Conservation (phyloP, 192 early-diverging fungal genomes). For the Paraglomus occultum region DNA sequence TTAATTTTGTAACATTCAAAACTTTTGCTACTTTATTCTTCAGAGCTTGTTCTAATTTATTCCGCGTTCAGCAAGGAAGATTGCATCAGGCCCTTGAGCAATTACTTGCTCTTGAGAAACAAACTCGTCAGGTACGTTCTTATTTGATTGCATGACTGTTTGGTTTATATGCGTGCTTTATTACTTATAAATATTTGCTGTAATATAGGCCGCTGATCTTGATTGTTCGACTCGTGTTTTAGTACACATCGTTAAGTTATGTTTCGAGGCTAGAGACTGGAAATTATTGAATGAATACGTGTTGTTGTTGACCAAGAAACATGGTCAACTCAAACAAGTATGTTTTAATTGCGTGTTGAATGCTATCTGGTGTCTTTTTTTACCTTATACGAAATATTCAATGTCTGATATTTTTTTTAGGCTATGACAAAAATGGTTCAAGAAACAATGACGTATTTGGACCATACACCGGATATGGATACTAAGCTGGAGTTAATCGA, state of each 20-base stretch:
- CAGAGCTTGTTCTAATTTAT: neutral
- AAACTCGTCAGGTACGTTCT: slow-evolving; percentile 77
- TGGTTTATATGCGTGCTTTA: neutral
- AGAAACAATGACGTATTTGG: slow-evolving; percentile 84
- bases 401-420: slow-evolving; percentile 42
- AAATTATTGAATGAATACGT: slow-evolving; percentile 91
- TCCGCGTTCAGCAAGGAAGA: slow-evolving; percentile 55
- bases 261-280: slow-evolving; percentile 75
- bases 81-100: slow-evolving; percentile 86
- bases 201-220: slow-evolving; percentile 74
- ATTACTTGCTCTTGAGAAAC: slow-evolving; percentile 87
- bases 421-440: slow-evolving; percentile 96
- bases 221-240: slow-evolving; percentile 87
- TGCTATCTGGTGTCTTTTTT: slow-evolving; percentile 1
- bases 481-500: slow-evolving; percentile 92
- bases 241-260: slow-evolving; percentile 73
- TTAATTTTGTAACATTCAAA: neutral
- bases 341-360: neutral
- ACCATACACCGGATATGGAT: slow-evolving; percentile 77
- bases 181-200: neutral
- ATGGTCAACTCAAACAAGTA: slow-evolving; percentile 89
- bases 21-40: neutral
- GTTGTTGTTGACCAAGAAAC: slow-evolving; percentile 91
- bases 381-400: too few species aligned
- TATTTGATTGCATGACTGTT: neutral